Evolutionary conservation across 805 yeast genomes (phyloP), one percentile per base, ranked within the genome.

Genomic region (Pichia gijzeniarum): DNA sequence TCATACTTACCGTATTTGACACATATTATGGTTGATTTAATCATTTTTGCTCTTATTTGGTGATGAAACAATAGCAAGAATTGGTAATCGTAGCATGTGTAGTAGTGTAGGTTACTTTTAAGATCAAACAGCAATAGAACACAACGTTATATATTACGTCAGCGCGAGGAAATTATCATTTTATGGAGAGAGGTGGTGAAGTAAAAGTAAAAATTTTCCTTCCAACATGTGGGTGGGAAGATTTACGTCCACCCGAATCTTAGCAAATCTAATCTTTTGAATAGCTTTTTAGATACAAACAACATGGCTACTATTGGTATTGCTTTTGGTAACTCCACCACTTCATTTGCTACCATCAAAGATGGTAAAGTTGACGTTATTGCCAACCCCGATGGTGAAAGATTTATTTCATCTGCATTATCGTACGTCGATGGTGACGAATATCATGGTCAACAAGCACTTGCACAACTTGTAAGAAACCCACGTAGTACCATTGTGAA

Each of bases 361-460:
- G 97, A 91, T 60, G 97, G 96, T 51, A 85, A 84, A 65, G 93
- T 88, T 53, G 97, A 93, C 63, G 95, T 93, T 55, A 91, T 93
- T 65, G 99, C 99, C 56, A 91, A 93, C 79, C 96, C 95, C 56
- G 99, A 93, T 63, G 99, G 99, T 67, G 98, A 93, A 71, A 87
- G 98, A 72, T 77, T 91, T 49, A 93, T 93, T 63, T 95, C 98
- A 51, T 85, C 98, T 25, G 85, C 85, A 48, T 75, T 93, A 50
- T 80, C 97, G 17, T 93, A 90, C 65, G 89, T 89, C 48, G 96
- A 95, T 50, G 83, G 76, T 46, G 98, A 93, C 64, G 98, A 93
- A 72, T 93, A 87, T 71, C 97, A 93, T 63, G 99, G 99, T 50
- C 84, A 88, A 48, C 98, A 93, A 72, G 99, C 98, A 48, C 71